Conservation (phyloP, 2,329 filamentous ascomycete species). For the Trichoderma breve region DNA sequence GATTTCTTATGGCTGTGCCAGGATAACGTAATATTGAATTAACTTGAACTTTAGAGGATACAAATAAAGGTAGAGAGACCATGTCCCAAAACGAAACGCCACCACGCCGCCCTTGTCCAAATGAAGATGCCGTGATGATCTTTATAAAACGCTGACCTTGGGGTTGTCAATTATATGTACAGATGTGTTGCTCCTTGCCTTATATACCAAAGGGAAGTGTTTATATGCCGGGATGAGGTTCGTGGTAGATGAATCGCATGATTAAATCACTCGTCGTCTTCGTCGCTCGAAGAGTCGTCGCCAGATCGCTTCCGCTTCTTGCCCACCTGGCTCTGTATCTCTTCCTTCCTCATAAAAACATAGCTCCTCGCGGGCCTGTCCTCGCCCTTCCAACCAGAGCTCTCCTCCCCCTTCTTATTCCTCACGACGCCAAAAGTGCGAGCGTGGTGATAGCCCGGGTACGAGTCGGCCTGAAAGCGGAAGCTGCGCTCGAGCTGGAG, state of each 20-base stretch:
- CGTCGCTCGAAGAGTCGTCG: conserved; percentile 37
- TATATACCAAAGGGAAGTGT: neutral
- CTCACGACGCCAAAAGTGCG: conserved; percentile 66
- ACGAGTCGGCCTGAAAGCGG: conserved; percentile 62
- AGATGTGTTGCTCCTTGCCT: neutral
- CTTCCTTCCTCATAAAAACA: conserved; percentile 60
- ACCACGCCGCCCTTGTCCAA: neutral
- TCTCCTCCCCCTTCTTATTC: conserved; percentile 44
- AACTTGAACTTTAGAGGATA: neutral
- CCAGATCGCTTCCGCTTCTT: conserved; percentile 35
- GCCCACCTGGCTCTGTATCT: conserved; percentile 34
- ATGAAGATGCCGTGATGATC: neutral
- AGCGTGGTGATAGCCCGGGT: conserved; percentile 73
- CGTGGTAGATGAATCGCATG: neutral
- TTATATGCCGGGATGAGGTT: neutral
- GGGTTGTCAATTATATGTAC: neutral
- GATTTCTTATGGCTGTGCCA: neutral
- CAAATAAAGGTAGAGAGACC: neutral
- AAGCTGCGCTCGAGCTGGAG: conserved; percentile 70
- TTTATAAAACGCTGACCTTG: neutral
- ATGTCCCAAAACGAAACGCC: neutral
- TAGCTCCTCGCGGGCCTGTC: conserved; percentile 54
- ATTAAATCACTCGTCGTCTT: conserved; percentile 5
- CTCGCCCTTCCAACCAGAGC: conserved; percentile 44
- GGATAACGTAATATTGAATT: neutral